These are phyloP conservation scores for Boletus putidus DNA, from an alignment of 1,284 basidiomycete genomes.

Conservation along the genomic window DNA sequence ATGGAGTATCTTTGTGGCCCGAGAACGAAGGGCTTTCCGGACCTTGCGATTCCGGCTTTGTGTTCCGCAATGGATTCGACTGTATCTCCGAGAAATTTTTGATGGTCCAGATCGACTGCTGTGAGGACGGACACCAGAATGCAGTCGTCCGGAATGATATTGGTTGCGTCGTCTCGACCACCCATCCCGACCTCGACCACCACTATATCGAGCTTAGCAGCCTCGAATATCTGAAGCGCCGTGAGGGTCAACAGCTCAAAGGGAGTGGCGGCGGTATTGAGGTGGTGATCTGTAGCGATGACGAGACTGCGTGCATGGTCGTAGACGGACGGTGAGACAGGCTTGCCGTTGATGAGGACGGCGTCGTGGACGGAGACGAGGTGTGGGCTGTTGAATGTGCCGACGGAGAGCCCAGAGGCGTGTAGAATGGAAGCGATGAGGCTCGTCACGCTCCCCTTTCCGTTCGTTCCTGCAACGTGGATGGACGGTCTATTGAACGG, in stretches of 20 bases:
- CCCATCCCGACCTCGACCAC: slow-evolving; percentile 97
- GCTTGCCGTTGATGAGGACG: slow-evolving; percentile 66
- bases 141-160: slow-evolving; percentile 71
- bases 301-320: slow-evolving; percentile 51
- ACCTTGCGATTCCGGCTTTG: slow-evolving; percentile 82
- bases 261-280: slow-evolving; percentile 56
- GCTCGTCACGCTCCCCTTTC: slow-evolving; percentile 92
- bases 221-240: slow-evolving; percentile 74
- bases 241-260: slow-evolving; percentile 88
- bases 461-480: slow-evolving; percentile 96
- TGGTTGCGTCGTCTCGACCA: slow-evolving; percentile 91
- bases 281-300: slow-evolving; percentile 49
- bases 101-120: slow-evolving; percentile 90
- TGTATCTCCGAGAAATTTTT: slow-evolving; percentile 82
- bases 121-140: slow-evolving; percentile 83
- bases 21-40: slow-evolving; percentile 70
- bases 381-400: slow-evolving; percentile 93
- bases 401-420: slow-evolving; percentile 58
- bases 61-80: slow-evolving; percentile 76
- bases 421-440: slow-evolving; percentile 77
- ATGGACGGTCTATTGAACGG: slow-evolving; percentile 79
- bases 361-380: slow-evolving; percentile 79
- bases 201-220: slow-evolving; percentile 69
- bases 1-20: slow-evolving; percentile 63
- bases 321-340: slow-evolving; percentile 58